Evolutionary conservation across 352 stramenopile genomes (phyloP).

Genomic region (Globisporangium paddicum): DNA sequence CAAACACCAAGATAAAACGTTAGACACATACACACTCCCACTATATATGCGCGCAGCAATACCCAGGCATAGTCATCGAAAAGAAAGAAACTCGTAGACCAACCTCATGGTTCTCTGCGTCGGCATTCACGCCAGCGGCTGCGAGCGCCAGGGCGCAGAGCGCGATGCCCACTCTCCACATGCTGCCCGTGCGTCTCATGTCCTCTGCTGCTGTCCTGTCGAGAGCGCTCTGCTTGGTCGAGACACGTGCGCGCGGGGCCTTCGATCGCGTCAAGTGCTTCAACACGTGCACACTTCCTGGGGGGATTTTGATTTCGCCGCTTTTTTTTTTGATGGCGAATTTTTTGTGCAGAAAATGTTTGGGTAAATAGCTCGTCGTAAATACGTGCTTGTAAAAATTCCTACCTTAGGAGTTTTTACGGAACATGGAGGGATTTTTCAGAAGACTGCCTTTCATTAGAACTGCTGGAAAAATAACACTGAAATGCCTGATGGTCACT

Average conservation of each 20-base stretch:
- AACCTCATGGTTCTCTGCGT: constrained; percentile 64
- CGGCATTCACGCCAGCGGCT: constrained; percentile 17
- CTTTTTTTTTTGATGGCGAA: too few relatives aligned
- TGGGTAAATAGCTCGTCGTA: too few relatives aligned
- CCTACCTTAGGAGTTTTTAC: too few relatives aligned
- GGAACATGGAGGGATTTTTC: too few relatives aligned
- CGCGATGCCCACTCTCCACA: neutral
- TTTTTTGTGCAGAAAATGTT: too few relatives aligned
- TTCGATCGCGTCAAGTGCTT: neutral
- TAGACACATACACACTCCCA: neutral
- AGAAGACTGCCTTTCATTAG: too few relatives aligned
- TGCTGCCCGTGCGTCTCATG: neutral
- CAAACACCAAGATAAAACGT: neutral
- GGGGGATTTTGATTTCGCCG: too few relatives aligned
- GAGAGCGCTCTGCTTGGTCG: neutral
- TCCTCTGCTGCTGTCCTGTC: neutral
- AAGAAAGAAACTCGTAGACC: neutral
- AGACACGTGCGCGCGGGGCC: neutral
- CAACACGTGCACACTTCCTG: neutral
- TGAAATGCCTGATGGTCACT: too few relatives aligned
- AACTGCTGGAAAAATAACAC: too few relatives aligned
- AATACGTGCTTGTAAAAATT: too few relatives aligned
- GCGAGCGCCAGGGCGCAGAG: constrained; percentile 18
- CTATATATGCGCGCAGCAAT: neutral
- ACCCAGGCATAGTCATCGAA: too few relatives aligned